A percentile compares a stretch with the other conserved stretches of the same genome.
Evolutionary conservation across 768 basidiomycete species (phyloP).

Genomic region (Mycena capillaripes): DNA sequence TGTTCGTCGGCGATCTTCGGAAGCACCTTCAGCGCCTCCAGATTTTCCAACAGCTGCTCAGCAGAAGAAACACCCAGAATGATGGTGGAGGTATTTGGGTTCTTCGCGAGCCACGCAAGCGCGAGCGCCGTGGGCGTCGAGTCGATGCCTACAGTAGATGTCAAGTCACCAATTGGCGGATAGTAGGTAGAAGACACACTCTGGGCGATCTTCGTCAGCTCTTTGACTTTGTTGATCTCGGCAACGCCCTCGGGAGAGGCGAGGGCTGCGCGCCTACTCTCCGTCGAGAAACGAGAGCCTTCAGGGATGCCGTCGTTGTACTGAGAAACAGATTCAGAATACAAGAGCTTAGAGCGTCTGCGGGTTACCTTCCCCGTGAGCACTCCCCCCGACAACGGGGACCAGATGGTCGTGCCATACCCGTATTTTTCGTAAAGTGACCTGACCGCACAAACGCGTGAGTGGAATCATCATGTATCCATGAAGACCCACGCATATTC

Average conservation of each 20-base stretch:
- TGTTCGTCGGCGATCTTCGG: conserved; percentile 79
- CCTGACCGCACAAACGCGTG: conserved; percentile 45
- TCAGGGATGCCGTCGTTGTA: conserved; percentile 49
- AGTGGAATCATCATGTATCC: neutral
- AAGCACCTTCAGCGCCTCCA: conserved; percentile 79
- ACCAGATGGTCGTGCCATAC: conserved; percentile 80
- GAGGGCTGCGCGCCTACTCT: conserved; percentile 62
- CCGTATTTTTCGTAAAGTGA: conserved; percentile 78
- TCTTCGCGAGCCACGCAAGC: conserved; percentile 80
- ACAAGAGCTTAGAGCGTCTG: too few relatives aligned
- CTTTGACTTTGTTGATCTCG: conserved; percentile 78
- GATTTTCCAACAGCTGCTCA: conserved; percentile 74
- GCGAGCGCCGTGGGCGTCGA: conserved; percentile 76
- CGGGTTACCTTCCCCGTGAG: conserved; percentile 79
- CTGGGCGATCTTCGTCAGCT: conserved; percentile 75
- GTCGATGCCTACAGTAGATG: conserved; percentile 58
- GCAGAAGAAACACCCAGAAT: conserved; percentile 77
- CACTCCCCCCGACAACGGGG: conserved; percentile 78
- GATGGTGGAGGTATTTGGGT: conserved; percentile 77
- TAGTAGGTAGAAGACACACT: conserved; percentile 45
- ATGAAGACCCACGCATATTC: conserved; percentile 75
- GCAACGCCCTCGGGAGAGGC: conserved; percentile 51
- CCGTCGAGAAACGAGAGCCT: conserved; percentile 77
- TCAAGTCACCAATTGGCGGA: too few relatives aligned
- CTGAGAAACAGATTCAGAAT: conserved; percentile 28